phyloP scores from a whole-genome alignment of 2,329 filamentous ascomycete genomes.

The Triangularia verruculosa region DNA sequence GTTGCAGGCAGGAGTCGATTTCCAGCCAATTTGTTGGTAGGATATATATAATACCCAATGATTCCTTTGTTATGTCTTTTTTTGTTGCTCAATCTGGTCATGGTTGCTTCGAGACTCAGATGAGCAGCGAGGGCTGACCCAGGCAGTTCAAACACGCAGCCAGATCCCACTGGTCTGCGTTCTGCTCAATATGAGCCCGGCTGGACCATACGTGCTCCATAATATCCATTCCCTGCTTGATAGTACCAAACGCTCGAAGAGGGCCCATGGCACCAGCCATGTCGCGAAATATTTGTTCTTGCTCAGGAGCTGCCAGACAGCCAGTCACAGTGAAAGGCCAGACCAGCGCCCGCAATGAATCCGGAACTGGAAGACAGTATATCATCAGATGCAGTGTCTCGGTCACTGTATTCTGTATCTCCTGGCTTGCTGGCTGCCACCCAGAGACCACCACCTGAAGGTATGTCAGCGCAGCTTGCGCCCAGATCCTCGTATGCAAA shows the following conservation, averaged over 20 bases:
- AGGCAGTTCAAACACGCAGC: slow-evolving; percentile 38
- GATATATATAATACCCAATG: neutral
- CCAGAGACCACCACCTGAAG: slow-evolving; percentile 48
- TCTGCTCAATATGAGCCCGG: slow-evolving; percentile 36
- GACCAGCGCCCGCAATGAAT: slow-evolving; percentile 33
- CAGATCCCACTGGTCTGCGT: slow-evolving; percentile 42
- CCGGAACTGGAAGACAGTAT: slow-evolving; percentile 27
- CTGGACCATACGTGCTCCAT: slow-evolving; percentile 48
- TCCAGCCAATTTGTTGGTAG: neutral
- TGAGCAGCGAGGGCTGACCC: slow-evolving; percentile 25
- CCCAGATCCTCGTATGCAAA: slow-evolving; percentile 43
- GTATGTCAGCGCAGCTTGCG: slow-evolving; percentile 46
- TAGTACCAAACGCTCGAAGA: slow-evolving; percentile 45
- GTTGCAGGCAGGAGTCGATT: neutral
- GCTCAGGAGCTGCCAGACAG: slow-evolving; percentile 37
- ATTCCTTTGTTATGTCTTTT: neutral
- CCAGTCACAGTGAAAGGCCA: slow-evolving; percentile 39
- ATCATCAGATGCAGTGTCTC: slow-evolving; percentile 36
- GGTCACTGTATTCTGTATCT: slow-evolving; percentile 36
- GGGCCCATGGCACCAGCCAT: slow-evolving; percentile 42
- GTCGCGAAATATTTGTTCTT: slow-evolving; percentile 42
- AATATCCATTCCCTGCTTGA: slow-evolving; percentile 42
- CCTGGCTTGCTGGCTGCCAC: slow-evolving; percentile 47
- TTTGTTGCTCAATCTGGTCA: too few species aligned
- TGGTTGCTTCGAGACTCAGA: too few species aligned